Conservation (phyloP, 345 rosid species). For the Viola odorata region DNA sequence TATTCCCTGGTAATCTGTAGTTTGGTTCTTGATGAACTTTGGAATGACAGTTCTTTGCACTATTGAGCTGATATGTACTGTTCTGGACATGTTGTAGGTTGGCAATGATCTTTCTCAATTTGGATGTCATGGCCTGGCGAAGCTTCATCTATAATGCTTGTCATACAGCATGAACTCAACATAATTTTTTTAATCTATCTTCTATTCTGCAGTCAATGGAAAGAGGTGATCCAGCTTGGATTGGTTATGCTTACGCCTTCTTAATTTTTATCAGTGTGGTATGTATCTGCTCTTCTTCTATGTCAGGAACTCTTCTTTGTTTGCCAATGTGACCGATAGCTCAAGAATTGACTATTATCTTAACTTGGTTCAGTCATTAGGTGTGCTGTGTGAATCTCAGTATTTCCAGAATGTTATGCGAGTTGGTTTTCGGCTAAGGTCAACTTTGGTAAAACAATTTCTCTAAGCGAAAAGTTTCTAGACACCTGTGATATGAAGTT, state of each 20-base stretch:
- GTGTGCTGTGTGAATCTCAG: conserved; percentile 28
- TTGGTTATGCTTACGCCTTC: conserved; percentile 29
- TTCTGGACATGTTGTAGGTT: conserved; percentile 40
- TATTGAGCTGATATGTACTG: conserved; percentile 18
- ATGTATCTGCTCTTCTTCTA: conserved; percentile 4
- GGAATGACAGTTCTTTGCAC: too few species aligned
- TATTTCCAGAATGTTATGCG: conserved; percentile 32
- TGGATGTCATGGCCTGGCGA: conserved; percentile 10
- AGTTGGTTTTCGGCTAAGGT: conserved; percentile 24
- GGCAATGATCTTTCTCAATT: conserved; percentile 30
- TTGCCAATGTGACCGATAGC: neutral
- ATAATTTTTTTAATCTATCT: neutral
- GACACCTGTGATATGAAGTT: too few species aligned
- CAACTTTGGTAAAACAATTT: conserved; percentile 24
- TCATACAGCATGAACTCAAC: too few species aligned
- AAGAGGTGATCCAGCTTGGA: conserved; percentile 29
- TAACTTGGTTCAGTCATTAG: conserved; percentile 40
- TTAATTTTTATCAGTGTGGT: conserved; percentile 28
- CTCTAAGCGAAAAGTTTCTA: too few species aligned
- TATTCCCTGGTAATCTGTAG: neutral
- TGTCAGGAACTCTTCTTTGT: neutral
- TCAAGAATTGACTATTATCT: conserved; percentile 12
- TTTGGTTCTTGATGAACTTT: neutral
- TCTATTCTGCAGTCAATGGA: conserved; percentile 18
- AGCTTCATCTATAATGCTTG: neutral